phyloP scores from a whole-genome alignment of 192 early-diverging fungal species.

The Podila horticola region DNA sequence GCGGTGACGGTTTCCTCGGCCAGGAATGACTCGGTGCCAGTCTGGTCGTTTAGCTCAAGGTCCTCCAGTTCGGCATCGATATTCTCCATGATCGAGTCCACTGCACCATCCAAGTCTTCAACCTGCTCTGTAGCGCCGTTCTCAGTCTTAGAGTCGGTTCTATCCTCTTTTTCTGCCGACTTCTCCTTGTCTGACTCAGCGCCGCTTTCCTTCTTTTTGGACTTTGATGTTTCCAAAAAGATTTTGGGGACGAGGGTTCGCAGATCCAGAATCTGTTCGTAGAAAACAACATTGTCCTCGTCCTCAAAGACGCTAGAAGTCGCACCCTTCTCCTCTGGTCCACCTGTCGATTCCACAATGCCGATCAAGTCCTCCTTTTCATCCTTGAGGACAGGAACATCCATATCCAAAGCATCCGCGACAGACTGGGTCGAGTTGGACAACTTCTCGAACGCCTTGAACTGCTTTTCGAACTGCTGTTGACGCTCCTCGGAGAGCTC shows the following conservation, averaged over 20 bases:
- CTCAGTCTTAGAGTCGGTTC: slow-evolving; percentile 13
- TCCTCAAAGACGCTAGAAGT: slow-evolving; percentile 87
- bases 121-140: slow-evolving; percentile 31
- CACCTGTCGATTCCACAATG: slow-evolving; percentile 22
- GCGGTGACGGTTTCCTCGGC: slow-evolving; percentile 25
- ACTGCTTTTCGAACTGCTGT: slow-evolving; percentile 76
- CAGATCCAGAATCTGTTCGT: slow-evolving; percentile 87
- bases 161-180: slow-evolving; percentile 55
- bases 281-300: slow-evolving; percentile 91
- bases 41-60: slow-evolving; percentile 20
- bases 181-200: slow-evolving; percentile 34
- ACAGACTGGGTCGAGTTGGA: slow-evolving; percentile 59
- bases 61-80: slow-evolving; percentile 41
- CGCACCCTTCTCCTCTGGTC: slow-evolving; percentile 46
- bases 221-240: slow-evolving; percentile 71
- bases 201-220: slow-evolving; percentile 45
- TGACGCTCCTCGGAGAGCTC: slow-evolving; percentile 83
- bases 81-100: slow-evolving; percentile 28
- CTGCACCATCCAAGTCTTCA: slow-evolving; percentile 34
- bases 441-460: slow-evolving; percentile 77
- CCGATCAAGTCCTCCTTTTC: slow-evolving; percentile 62
- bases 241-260: slow-evolving; percentile 83
- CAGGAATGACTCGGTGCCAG: slow-evolving; percentile 38
- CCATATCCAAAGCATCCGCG: slow-evolving; percentile 75
- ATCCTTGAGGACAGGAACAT: slow-evolving; percentile 83